Base-by-base conservation (phyloP, 257 asterid species). In the Voacanga thouarsii region DNA sequence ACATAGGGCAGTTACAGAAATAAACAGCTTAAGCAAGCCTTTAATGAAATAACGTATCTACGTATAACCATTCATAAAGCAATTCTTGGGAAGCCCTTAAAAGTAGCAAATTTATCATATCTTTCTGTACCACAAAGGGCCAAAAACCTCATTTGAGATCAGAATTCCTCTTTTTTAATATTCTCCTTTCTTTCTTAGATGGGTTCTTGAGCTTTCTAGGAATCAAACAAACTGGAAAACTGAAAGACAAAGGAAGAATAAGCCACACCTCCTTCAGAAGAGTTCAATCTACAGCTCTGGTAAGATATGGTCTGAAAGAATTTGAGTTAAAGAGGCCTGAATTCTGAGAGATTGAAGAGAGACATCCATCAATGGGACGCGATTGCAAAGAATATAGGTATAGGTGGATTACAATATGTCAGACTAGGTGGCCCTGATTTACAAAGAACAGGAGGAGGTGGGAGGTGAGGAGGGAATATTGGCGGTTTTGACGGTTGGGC, bases 401-500 rank as follows among this genome's bases (percentile, higher is more conserved):
- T 14, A 28, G 44, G 23, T 30, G 44, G 44, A 63, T 45, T 16
- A 23, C 30, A 4, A 6, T 2, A 21, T 19, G 23, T 19, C 74
- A 24, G 41, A 60, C 14, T 24, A 21, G 68, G 50, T 76, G 55
- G 33, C 49, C 12, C 43, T 2, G 81, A 51, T 50, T 19, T 41
- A 78, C 44, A 78, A 50, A 77, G 72, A 77, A 51, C 39, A 70
- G 66, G 76, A 78, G 80, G 28, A n/a, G 57, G 70, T 75, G 57
- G 64, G 85, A 80, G 95, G 93, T 61, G 33, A 70, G 60, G 96
- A 89, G 97, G 82, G 86, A 93, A 78, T 74, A 39, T 85, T 86
- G 98, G 96, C 94, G 86, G 92, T 85, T 91, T 83, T 85, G 74
- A 83, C 86, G 96, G 90, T 91, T 91, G 77, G 71, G 65, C 84